These are phyloP conservation scores for Bryopsis sp. DNA, from an alignment of 139 green algal genomes.

Conservation along the genomic window DNA sequence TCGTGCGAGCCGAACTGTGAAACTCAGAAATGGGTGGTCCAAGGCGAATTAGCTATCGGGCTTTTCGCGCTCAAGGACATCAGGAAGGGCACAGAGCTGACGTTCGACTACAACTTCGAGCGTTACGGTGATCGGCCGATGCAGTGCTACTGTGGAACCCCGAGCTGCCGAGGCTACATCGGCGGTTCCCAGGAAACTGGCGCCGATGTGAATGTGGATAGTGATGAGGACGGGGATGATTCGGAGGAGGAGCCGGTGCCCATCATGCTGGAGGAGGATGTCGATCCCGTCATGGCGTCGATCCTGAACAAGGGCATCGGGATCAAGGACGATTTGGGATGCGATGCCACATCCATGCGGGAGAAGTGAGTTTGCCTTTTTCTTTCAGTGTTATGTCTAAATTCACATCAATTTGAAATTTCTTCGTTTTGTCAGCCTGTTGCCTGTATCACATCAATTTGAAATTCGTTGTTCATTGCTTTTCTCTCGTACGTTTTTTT, in stretches of 20 bases:
- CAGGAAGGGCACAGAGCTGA: slow-evolving; percentile 73
- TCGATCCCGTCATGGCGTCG: slow-evolving; percentile 42
- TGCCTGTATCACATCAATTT: no score
- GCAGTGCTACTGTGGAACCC: slow-evolving; percentile 48
- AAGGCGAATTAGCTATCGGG: slow-evolving; percentile 92
- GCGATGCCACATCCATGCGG: neutral
- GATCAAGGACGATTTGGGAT: neutral
- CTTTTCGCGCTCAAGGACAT: slow-evolving; percentile 65
- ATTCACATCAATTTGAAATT: no score
- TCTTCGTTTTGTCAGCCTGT: no score
- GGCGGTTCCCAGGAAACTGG: slow-evolving; percentile 45
- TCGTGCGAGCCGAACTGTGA: slow-evolving; percentile 95
- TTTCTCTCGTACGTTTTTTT: no score
- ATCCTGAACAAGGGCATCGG: slow-evolving; percentile 63
- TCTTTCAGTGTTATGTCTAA: neutral
- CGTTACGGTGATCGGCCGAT: slow-evolving; percentile 82
- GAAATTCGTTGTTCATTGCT: no score
- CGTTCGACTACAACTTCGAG: slow-evolving; percentile 99
- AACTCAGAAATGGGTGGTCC: slow-evolving; percentile 96
- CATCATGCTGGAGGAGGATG: slow-evolving; percentile 66
- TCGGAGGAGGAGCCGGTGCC: slow-evolving; percentile 50
- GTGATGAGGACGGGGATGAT: slow-evolving; percentile 23
- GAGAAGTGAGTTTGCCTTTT: neutral
- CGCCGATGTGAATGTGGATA: slow-evolving; percentile 19
- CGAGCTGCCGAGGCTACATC: slow-evolving; percentile 68